Evolutionary conservation across 164 flowering plant species (phyloP).

Genomic region (Vitis rupestris): DNA sequence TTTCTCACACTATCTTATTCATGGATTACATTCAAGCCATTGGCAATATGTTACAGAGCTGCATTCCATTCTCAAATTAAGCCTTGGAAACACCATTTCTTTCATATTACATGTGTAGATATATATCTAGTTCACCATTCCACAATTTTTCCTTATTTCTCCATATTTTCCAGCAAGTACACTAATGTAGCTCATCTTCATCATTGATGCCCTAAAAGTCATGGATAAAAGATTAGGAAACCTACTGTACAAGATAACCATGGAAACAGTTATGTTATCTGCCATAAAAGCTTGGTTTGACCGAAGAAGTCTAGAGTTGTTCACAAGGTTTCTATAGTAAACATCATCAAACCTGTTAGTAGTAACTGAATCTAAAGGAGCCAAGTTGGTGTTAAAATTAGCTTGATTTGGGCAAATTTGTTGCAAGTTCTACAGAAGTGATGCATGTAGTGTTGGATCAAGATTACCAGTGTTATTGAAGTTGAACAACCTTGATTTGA

Average conservation of each 20-base stretch:
- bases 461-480: conserved; percentile 50
- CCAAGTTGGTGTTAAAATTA: conserved; percentile 41
- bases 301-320: conserved; percentile 48
- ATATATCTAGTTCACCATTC: conserved; percentile 33
- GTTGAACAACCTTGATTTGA: conserved; percentile 55
- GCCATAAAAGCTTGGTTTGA: conserved; percentile 60
- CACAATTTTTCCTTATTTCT: conserved; percentile 50
- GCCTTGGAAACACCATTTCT: too few relatives aligned
- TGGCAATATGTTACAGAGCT: too few relatives aligned
- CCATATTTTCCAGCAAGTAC: conserved; percentile 53
- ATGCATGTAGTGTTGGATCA: conserved; percentile 44
- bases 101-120: too few relatives aligned
- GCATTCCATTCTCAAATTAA: too few relatives aligned
- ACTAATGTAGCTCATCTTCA: conserved; percentile 45
- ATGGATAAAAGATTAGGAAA: conserved; percentile 30
- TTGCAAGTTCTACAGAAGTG: conserved; percentile 30
- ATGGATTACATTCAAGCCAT: too few relatives aligned
- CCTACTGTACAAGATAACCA: conserved; percentile 47
- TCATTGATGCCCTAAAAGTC: conserved; percentile 59
- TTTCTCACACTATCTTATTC: too few relatives aligned
- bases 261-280: conserved; percentile 40
- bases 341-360: conserved; percentile 44
- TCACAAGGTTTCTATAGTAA: conserved; percentile 42
- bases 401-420: conserved; percentile 41
- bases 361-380: conserved; percentile 39